These are phyloP conservation scores for Boechera divaricarpa DNA, from an alignment of 345 rosid species.

Conservation along the genomic window DNA sequence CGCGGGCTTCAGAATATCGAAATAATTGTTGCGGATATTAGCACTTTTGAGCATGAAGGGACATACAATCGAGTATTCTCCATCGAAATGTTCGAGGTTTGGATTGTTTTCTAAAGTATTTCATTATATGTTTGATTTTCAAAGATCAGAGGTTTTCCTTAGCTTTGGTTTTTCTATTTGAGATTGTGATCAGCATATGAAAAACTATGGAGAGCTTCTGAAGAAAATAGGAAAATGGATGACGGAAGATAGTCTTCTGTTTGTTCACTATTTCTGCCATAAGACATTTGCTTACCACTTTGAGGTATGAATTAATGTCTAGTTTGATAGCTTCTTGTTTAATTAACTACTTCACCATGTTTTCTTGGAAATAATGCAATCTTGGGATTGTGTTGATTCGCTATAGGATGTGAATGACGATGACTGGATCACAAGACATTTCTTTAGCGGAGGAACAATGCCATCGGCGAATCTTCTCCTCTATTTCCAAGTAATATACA, in stretches of 20 bases:
- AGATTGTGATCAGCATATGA: conserved; percentile 69
- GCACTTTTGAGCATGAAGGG: conserved; percentile 78
- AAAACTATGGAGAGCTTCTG: conserved; percentile 76
- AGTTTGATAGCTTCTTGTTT: conserved; percentile 18
- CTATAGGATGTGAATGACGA: conserved; percentile 77
- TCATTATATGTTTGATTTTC: not conserved
- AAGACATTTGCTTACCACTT: conserved; percentile 84
- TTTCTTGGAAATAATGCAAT: conserved; percentile 1
- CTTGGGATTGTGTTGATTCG: conserved; percentile 7
- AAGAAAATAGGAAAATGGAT: conserved; percentile 84
- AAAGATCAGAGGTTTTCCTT: not conserved
- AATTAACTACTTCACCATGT: not conserved
- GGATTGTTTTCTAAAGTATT: not conserved
- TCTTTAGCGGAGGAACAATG: conserved; percentile 92
- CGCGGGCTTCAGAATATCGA: conserved; percentile 69
- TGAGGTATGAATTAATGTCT: conserved; percentile 55
- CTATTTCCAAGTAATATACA: conserved; percentile 73
- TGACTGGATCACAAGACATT: conserved; percentile 89
- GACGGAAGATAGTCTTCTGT: conserved; percentile 75
- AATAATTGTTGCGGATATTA: conserved; percentile 79
- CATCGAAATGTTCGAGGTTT: conserved; percentile 91
- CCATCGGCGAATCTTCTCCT: conserved; percentile 86
- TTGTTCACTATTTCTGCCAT: conserved; percentile 90
- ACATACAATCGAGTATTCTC: conserved; percentile 73
- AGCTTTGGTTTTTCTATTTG: not conserved